Percentiles rank a stretch among this genome's conserved stretches.
phyloP scores from a whole-genome alignment of 495 filamentous ascomycete genomes.

The Bryoglossum gracile region DNA sequence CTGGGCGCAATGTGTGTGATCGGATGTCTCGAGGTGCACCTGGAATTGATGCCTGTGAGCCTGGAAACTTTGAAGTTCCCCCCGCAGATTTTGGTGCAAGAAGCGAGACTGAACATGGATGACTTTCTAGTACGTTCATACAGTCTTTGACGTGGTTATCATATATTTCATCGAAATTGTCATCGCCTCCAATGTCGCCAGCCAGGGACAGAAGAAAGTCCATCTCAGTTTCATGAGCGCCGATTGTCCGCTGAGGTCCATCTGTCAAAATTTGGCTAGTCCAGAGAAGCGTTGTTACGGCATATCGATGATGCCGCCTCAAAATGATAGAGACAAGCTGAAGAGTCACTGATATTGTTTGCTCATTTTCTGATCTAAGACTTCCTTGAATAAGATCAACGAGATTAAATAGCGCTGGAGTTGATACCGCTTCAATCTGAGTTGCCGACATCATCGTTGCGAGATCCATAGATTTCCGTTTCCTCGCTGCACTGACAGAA shows the following conservation, averaged over 20 bases:
- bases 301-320: constrained; percentile 79
- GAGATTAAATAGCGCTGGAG: constrained; percentile 85
- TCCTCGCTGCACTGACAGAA: constrained; percentile 55
- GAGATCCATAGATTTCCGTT: constrained; percentile 82
- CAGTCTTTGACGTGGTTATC: constrained; percentile 77
- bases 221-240: constrained; percentile 73
- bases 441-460: constrained; percentile 68
- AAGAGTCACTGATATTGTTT: constrained; percentile 82
- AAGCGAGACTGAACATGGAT: constrained; percentile 58
- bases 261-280: constrained; percentile 46
- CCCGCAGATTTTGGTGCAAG: constrained; percentile 46
- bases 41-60: constrained; percentile 42
- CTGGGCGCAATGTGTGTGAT: constrained; percentile 52
- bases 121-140: constrained; percentile 68
- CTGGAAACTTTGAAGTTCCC: constrained; percentile 42
- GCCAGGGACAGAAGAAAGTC: constrained; percentile 66
- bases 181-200: constrained; percentile 60
- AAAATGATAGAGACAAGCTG: constrained; percentile 78
- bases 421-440: constrained; percentile 51
- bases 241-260: constrained; percentile 57
- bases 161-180: constrained; percentile 71
- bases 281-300: constrained; percentile 66
- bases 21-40: constrained; percentile 48
- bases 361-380: constrained; percentile 73
- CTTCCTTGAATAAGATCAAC: constrained; percentile 85